These are phyloP conservation scores for Phytophthora podocarpi DNA, from an alignment of 352 stramenopile species.

Conservation along the genomic window DNA sequence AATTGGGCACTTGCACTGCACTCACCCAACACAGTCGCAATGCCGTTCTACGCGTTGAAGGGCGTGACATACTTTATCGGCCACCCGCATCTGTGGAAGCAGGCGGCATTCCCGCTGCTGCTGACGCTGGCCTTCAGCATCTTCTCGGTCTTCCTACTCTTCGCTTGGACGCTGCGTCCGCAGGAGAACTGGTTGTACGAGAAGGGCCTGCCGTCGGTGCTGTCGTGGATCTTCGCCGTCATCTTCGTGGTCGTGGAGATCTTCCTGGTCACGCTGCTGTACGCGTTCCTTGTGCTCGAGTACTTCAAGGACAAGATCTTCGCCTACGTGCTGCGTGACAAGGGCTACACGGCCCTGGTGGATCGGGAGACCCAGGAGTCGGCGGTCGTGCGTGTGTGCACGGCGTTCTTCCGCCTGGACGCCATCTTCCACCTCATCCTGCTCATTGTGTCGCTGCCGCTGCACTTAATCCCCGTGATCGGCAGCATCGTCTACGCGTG, in stretches of 20 bases:
- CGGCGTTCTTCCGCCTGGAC: constrained; percentile 50
- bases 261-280: constrained; percentile 57
- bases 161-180: constrained; percentile 45
- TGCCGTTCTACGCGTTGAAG: constrained; percentile 49
- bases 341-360: constrained; percentile 40
- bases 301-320: constrained; percentile 68
- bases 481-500: constrained; percentile 60
- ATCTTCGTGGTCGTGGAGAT: constrained; percentile 62
- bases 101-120: constrained; percentile 51
- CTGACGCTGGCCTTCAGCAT: constrained; percentile 56
- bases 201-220: constrained; percentile 36
- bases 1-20: constrained; percentile 9
- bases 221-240: constrained; percentile 58
- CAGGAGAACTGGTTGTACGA: constrained; percentile 44
- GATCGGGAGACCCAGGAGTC: constrained; percentile 39
- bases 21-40: constrained; percentile 2
- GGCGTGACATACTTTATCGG: constrained; percentile 53
- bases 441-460: constrained; percentile 56
- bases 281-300: constrained; percentile 51
- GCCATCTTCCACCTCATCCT: constrained; percentile 48
- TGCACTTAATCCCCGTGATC: constrained; percentile 63
- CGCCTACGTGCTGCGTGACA: constrained; percentile 47
- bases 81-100: constrained; percentile 54
- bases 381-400: constrained; percentile 42
- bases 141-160: constrained; percentile 51